These are phyloP conservation scores for Trifolium pratense DNA, from an alignment of 306 rosid genomes.

Conservation along the genomic window DNA sequence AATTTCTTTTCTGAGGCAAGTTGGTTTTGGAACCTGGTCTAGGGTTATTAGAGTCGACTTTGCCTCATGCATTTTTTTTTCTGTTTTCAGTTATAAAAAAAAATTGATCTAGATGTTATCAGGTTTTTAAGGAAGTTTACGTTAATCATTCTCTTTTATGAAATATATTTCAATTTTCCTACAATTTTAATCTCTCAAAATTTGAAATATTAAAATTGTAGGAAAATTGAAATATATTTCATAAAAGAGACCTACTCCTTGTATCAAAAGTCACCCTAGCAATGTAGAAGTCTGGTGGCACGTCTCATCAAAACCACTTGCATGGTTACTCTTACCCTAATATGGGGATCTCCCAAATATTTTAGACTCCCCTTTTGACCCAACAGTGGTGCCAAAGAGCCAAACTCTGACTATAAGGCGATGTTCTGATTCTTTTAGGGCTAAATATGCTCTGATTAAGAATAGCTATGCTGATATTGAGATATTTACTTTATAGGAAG, in stretches of 20 bases:
- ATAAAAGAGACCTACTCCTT: background rate
- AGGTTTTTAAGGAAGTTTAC: background rate
- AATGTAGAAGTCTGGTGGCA: constrained; percentile 5
- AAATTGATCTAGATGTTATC: background rate
- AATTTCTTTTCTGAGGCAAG: background rate
- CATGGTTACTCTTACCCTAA: background rate
- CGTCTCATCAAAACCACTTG: background rate
- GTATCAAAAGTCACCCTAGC: background rate
- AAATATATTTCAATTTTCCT: background rate
- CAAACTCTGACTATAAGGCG: background rate
- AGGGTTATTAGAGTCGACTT: background rate
- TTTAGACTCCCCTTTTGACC: background rate
- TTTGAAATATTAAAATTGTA: background rate
- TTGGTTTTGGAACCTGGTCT: background rate
- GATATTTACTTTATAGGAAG: background rate
- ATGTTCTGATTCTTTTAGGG: background rate
- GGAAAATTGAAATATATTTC: background rate
- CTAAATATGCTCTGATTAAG: too few relatives aligned
- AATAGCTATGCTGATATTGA: background rate
- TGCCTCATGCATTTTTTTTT: background rate
- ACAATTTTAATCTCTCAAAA: background rate
- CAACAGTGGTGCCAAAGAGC: background rate
- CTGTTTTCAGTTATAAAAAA: background rate
- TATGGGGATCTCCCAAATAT: background rate
- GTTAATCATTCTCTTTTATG: background rate